Evolutionary conservation across 1,284 basidiomycete genomes (phyloP).

Genomic region (Rhodotorula mucilaginosa): DNA sequence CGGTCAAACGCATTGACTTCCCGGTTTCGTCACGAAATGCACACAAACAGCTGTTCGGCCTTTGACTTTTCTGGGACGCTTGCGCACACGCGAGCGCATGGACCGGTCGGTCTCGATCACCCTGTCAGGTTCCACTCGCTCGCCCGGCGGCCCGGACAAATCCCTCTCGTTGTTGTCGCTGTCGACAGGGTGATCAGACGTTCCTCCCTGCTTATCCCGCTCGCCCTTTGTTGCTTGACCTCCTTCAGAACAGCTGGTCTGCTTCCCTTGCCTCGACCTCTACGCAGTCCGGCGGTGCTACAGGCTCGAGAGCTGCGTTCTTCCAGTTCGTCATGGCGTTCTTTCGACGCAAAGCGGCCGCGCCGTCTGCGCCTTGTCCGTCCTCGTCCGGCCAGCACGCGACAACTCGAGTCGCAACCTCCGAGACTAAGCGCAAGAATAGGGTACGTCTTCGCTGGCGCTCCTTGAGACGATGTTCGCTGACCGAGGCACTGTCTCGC

Average conservation of each 20-base stretch:
- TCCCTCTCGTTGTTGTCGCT: no score
- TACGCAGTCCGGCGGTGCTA: neutral
- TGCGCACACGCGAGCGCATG: neutral
- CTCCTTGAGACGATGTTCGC: no score
- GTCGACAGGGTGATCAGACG: no score
- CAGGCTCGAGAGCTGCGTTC: neutral
- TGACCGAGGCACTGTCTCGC: neutral
- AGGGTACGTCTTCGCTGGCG: conserved; percentile 5
- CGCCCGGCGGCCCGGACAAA: no score
- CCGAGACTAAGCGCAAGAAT: conserved; percentile 23
- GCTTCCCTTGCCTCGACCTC: no score
- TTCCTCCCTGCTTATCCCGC: neutral
- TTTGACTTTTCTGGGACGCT: conserved; percentile 1
- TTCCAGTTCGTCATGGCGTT: neutral
- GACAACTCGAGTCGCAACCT: neutral
- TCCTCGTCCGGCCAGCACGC: neutral
- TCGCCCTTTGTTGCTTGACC: neutral
- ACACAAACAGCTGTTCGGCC: neutral
- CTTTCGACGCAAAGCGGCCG: neutral
- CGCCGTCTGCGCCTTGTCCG: neutral
- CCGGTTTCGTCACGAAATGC: neutral
- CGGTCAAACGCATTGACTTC: neutral
- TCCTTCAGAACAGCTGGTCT: neutral
- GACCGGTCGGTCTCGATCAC: conserved; percentile 1
- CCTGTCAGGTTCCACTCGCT: no score